phyloP scores from a whole-genome alignment of 2,329 filamentous ascomycete genomes.

The Colletotrichum lindemuthianum region DNA sequence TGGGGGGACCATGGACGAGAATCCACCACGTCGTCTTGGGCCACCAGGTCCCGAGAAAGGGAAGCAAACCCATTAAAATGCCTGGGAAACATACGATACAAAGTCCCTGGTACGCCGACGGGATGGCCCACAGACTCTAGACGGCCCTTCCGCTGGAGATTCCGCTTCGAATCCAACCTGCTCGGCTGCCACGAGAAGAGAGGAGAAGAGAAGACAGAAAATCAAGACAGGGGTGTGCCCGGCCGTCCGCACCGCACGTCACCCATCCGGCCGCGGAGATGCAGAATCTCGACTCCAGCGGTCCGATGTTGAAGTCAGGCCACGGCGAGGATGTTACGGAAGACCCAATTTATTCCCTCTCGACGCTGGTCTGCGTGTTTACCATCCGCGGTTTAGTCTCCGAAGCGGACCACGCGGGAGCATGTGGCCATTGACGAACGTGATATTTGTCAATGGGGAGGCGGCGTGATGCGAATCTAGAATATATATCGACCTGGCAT shows the following conservation, averaged over 20 bases:
- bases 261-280: slow-evolving; percentile 27
- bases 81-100: too few relatives aligned
- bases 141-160: neutral
- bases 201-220: neutral
- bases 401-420: neutral
- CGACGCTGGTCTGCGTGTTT: neutral
- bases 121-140: neutral
- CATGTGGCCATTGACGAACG: slow-evolving; percentile 3
- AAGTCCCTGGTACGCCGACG: neutral
- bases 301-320: slow-evolving; percentile 26
- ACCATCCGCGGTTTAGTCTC: slow-evolving; percentile 25
- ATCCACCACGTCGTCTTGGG: too few relatives aligned
- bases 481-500: neutral
- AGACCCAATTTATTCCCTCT: slow-evolving; percentile 8
- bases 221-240: slow-evolving; percentile 9
- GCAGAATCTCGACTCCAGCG: slow-evolving; percentile 12
- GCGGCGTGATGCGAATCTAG: neutral
- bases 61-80: too few relatives aligned
- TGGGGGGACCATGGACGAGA: too few relatives aligned
- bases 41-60: too few relatives aligned
- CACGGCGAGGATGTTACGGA: slow-evolving; percentile 26
- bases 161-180: neutral
- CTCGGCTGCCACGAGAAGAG: neutral
- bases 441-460: slow-evolving; percentile 28
- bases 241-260: neutral